Percentiles rank a stretch among this genome's conserved stretches.
Evolutionary conservation across 2,329 filamentous ascomycete species (phyloP).

Genomic region (Fonsecaea multimorphosa): DNA sequence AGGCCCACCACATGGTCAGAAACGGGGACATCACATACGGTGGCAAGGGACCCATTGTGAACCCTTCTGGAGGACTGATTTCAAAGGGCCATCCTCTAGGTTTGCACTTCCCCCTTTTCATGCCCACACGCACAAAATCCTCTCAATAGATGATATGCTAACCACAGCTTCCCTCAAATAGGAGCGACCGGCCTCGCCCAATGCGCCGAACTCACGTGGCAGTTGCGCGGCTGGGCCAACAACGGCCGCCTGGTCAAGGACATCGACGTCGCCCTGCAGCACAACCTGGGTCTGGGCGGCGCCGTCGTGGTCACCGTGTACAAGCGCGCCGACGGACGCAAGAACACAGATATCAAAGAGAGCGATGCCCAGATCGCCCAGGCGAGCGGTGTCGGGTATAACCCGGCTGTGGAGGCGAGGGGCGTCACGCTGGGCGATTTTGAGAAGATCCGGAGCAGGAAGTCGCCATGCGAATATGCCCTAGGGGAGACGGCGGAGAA

Average conservation of each 20-base stretch:
- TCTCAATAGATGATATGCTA: not conserved
- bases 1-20: conserved; percentile 89
- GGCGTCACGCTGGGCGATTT: conserved; percentile 81
- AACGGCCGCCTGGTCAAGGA: conserved; percentile 71
- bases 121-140: not conserved
- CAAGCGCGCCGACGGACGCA: conserved; percentile 75
- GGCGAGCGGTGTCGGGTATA: conserved; percentile 78
- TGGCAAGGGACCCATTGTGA: conserved; percentile 73
- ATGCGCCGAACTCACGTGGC: conserved; percentile 96
- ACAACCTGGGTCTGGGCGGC: conserved; percentile 90
- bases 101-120: not conserved
- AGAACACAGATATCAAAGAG: conserved; percentile 62
- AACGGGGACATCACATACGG: conserved; percentile 91
- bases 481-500: conserved; percentile 75
- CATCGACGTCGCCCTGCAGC: conserved; percentile 79
- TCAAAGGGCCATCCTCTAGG: conserved; percentile 95
- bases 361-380: conserved; percentile 68
- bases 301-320: conserved; percentile 92
- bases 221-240: conserved; percentile 93
- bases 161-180: not conserved
- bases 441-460: conserved; percentile 73
- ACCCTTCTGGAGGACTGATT: conserved; percentile 92
- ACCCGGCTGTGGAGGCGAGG: conserved; percentile 85
- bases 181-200: conserved; percentile 85
- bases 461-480: conserved; percentile 73